Evolutionary conservation across 768 basidiomycete species (phyloP), one percentile per base, ranked within the genome.

Genomic region (Mycena latifolia): DNA sequence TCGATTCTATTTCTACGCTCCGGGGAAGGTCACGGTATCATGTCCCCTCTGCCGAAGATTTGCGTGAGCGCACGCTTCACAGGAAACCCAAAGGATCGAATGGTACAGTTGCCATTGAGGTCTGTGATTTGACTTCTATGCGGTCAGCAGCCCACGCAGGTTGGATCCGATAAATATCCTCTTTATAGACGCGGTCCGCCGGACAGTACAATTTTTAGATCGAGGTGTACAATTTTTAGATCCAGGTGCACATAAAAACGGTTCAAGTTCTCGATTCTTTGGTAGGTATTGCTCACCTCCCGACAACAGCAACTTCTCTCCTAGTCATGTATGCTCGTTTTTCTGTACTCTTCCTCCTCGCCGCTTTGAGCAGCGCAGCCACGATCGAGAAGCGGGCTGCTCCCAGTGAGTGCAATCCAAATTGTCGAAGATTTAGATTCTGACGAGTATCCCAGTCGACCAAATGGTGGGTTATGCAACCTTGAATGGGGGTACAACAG

Each of bases 381-480:
- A 41, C 58, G 17, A 43, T 66, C 53, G 58, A 66, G 45, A 59
- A 55, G 39, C 65, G 65, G 15, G 65, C 65, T 41, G 65, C 65
- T 20, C 65, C 65, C 11, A 15, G 65, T 66, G 27, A 33, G 53
- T 66, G 25, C n/a, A 25, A 15, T 46, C 33, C 45, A 46, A 53
- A 46, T 46, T 37, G 14, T 33, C 10, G 11, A 46, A 17, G 24
- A 18, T 10, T 22, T 7, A 33, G 5, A 53, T n/a, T n/a, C 45
- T 61, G 31, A 60, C 35, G 4, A 0, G 14, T 37, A 35, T 29
- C 31, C 33, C 53, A 66, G 65, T 61, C 52, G 29, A 66, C 18
- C 60, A 66, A 41, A 18, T 61, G n/a, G 66, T 67, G n/a, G 67
- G 67, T 7, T 69, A 56, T 54, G 67, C 67, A 22, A 69, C 67